Evolutionary conservation across 495 filamentous ascomycete species (phyloP).

Genomic region (Aspergillus bridgeri): DNA sequence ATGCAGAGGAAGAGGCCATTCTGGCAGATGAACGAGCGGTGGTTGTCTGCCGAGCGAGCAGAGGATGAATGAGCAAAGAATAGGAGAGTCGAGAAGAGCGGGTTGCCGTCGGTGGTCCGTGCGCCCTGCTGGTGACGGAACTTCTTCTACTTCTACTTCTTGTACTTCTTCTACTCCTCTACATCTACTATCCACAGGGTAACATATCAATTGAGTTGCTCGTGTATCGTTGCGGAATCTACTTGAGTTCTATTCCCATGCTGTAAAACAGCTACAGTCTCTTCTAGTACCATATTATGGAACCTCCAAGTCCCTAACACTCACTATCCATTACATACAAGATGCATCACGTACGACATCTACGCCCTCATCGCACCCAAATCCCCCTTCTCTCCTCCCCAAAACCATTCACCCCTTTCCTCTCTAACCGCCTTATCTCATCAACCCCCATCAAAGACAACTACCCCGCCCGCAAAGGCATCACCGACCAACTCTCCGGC

Average conservation of each 20-base stretch:
- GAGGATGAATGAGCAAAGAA: constrained; percentile 5
- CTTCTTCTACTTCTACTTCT: background rate
- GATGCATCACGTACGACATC: background rate
- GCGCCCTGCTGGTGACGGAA: constrained; percentile 18
- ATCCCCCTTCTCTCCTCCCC: background rate
- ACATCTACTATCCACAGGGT: background rate
- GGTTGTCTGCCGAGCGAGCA: constrained; percentile 4
- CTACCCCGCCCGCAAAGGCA: background rate
- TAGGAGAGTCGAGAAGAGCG: background rate
- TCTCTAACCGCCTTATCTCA: background rate
- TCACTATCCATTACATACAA: background rate
- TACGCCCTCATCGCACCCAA: background rate
- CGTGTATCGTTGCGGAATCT: too few species aligned
- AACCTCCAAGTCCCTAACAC: background rate
- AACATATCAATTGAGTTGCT: background rate
- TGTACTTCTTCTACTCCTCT: background rate
- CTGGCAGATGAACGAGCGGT: constrained; percentile 5
- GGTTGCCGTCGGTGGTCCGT: constrained; percentile 23
- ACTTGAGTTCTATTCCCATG: too few species aligned
- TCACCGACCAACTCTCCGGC: constrained; percentile 31
- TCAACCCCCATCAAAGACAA: background rate
- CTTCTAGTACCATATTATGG: too few species aligned
- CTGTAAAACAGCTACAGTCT: too few species aligned
- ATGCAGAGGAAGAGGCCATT: constrained; percentile 22
- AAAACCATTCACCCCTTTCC: constrained; percentile 12